Evolutionary conservation across 164 flowering plant genomes (phyloP), one percentile per base, ranked within the genome.

Genomic region (Taxillus chinensis): DNA sequence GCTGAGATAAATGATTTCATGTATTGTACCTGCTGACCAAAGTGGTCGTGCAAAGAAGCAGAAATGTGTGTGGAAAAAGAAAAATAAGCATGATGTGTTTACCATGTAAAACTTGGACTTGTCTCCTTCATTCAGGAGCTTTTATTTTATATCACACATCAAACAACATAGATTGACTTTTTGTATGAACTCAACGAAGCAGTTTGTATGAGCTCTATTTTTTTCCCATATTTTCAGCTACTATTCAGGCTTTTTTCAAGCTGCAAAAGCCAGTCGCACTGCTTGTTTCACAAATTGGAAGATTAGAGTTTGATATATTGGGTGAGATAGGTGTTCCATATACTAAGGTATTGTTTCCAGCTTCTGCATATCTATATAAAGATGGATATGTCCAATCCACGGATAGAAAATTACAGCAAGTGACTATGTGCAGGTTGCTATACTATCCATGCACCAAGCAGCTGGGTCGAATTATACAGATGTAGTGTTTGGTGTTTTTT

Each of bases 401-500:
- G 45, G 14, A 43, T 52, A 45, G 10, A 58, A 41, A 59, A 45
- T 58, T 2, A 50, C 46, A 55, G 13, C 14, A 45, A 9, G 4
- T 49, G 4, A 41, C 57, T 69, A 11, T 42, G 13, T 41, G 62
- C 84, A 89, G 96, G 84, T 89, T 64, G 78, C 79, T 60, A 74
- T 86, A 54, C 64, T 86, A 62, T 85, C 96, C 45, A 77, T 86
- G 85, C 80, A 80, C 64, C 68, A 71, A 64, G 41, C 62, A 7
- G 66, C 55, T 64, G 69, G 68, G 17, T 62, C 84, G 64, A 83
- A 89, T 73, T 73, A 63, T 72, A 89, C 84, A 4, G 56, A 73
- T 67, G 89, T 89, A 72, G 82, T 80, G 60, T 83, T 89, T 76
- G 93, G 89, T 64, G 68, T 83, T 68, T 81, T 86, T 75, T 70